A percentile compares a stretch with the other conserved stretches of the same genome.
These are phyloP conservation scores for Auriscalpium microsporum DNA, from an alignment of 768 basidiomycete genomes.

Conservation along the genomic window DNA sequence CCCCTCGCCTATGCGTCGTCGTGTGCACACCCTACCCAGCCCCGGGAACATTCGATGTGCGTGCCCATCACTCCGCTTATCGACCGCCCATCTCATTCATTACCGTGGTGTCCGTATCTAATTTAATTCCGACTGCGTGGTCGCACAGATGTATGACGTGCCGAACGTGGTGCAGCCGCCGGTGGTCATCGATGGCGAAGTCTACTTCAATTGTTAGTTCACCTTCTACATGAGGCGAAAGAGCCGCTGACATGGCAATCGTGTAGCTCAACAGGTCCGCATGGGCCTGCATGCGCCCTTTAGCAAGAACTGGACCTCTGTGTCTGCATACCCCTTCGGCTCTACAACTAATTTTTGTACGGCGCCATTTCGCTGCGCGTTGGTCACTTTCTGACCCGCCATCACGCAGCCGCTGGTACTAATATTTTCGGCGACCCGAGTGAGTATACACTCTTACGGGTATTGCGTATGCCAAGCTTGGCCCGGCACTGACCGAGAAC, in stretches of 20 bases:
- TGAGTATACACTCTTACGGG: background rate
- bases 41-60: slow-evolving; percentile 6
- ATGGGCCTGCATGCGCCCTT: slow-evolving; percentile 62
- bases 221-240: background rate
- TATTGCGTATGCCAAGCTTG: background rate
- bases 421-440: slow-evolving; percentile 12
- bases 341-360: slow-evolving; percentile 7
- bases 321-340: slow-evolving; percentile 5
- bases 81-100: too few species aligned
- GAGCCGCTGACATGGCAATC: background rate
- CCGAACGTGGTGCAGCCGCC: slow-evolving; percentile 36
- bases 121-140: too few species aligned
- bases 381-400: background rate
- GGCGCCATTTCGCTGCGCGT: background rate
- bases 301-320: slow-evolving; percentile 38
- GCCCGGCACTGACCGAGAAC: background rate
- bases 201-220: slow-evolving; percentile 55
- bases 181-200: slow-evolving; percentile 37
- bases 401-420: background rate
- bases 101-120: too few species aligned
- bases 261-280: slow-evolving; percentile 42
- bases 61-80: background rate
- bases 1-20: background rate
- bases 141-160: slow-evolving; percentile 19
- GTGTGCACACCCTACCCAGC: background rate